A percentile compares a stretch with the other conserved stretches of the same genome.
Conservation (phyloP, 2,329 filamentous ascomycete species). For the Scedosporium aurantiacum region DNA sequence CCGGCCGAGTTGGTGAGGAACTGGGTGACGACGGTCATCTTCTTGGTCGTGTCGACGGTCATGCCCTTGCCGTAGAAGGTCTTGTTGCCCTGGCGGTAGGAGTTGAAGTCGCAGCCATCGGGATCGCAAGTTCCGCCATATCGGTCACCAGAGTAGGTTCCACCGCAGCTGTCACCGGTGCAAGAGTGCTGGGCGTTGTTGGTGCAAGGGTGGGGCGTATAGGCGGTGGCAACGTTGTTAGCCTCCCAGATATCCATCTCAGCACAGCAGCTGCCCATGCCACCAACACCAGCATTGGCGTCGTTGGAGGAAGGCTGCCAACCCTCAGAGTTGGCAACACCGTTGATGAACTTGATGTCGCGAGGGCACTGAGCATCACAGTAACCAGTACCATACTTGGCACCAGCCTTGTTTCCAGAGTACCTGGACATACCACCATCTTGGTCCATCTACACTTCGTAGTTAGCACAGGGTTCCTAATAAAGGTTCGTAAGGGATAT, state of each 20-base stretch:
- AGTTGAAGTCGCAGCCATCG: conserved; percentile 61
- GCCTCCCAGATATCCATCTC: conserved; percentile 57
- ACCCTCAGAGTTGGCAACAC: conserved; percentile 41
- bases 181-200: conserved; percentile 38
- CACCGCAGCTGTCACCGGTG: conserved; percentile 38
- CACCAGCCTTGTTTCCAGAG: conserved; percentile 37
- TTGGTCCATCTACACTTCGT: conserved; percentile 33
- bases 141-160: conserved; percentile 38
- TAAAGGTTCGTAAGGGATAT: neutral
- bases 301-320: conserved; percentile 42
- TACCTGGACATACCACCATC: conserved; percentile 44
- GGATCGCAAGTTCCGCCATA: conserved; percentile 55
- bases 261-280: conserved; percentile 45
- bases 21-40: conserved; percentile 57
- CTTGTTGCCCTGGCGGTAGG: conserved; percentile 53
- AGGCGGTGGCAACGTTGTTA: conserved; percentile 52
- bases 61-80: conserved; percentile 49
- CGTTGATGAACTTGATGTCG: conserved; percentile 47
- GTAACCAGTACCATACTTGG: conserved; percentile 49
- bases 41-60: conserved; percentile 46
- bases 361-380: conserved; percentile 43
- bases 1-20: conserved; percentile 41
- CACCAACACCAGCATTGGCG: conserved; percentile 40
- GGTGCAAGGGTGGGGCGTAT: conserved; percentile 55
- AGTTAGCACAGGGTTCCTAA: neutral